phyloP scores from a whole-genome alignment of 2,329 filamentous ascomycete genomes.

The Pseudocercospora macadamiae region DNA sequence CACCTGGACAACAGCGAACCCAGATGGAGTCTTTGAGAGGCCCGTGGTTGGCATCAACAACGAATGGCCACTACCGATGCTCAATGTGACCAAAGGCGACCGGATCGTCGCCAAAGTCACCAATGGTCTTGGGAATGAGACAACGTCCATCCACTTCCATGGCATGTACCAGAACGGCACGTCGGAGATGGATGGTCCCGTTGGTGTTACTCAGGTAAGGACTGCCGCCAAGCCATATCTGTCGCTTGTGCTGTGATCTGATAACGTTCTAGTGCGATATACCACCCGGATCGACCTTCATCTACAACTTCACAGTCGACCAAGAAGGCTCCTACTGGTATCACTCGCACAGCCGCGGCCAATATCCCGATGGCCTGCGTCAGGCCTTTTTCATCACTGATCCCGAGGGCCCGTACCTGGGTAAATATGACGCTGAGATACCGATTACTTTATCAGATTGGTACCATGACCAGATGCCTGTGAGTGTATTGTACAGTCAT shows the following conservation, averaged over 20 bases:
- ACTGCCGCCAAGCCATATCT: too few species aligned
- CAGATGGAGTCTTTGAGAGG: constrained; percentile 54
- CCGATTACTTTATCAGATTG: constrained; percentile 75
- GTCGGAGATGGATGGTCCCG: constrained; percentile 72
- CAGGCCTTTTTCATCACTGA: constrained; percentile 68
- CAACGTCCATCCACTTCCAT: constrained; percentile 73
- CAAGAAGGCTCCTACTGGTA: constrained; percentile 62
- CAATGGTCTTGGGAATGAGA: constrained; percentile 66
- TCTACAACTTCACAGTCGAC: constrained; percentile 66
- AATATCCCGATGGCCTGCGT: constrained; percentile 69
- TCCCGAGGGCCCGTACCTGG: constrained; percentile 54
- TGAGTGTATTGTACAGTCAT: too few species aligned
- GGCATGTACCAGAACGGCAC: constrained; percentile 77
- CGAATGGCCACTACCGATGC: constrained; percentile 71
- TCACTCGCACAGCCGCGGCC: constrained; percentile 66
- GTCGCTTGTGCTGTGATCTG: too few species aligned
- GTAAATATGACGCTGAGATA: constrained; percentile 62
- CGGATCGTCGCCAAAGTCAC: constrained; percentile 68
- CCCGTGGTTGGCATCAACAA: constrained; percentile 69
- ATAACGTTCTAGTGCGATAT: too few species aligned
- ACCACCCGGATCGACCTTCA: constrained; percentile 63
- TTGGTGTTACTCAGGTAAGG: constrained; percentile 69
- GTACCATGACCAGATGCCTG: constrained; percentile 63
- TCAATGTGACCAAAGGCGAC: constrained; percentile 76
- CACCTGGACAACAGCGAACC: constrained; percentile 58